These are phyloP conservation scores for Thymus mandschuricus DNA, from an alignment of 257 asterid genomes.

Conservation along the genomic window DNA sequence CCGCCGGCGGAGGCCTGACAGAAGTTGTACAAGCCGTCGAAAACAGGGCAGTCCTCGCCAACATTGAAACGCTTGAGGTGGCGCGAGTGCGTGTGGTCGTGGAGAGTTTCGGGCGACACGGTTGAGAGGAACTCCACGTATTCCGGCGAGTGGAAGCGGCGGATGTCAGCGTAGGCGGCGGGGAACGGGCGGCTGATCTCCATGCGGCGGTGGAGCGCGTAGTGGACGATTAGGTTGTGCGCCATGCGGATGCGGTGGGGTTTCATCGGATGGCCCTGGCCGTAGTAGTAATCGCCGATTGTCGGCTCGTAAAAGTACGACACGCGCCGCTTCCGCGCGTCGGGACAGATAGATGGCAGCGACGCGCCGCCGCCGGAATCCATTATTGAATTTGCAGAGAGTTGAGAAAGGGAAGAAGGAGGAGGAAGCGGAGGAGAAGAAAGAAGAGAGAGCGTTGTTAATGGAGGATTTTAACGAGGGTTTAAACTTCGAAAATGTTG, in stretches of 20 bases:
- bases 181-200: conserved; percentile 66
- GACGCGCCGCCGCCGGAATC: conserved; percentile 60
- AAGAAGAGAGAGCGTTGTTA: not conserved
- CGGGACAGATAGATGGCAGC: conserved; percentile 64
- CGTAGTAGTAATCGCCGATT: conserved; percentile 75
- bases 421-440: not conserved
- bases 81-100: conserved; percentile 51
- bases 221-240: conserved; percentile 68
- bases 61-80: conserved; percentile 69
- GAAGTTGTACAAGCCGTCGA: conserved; percentile 64
- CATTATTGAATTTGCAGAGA: conserved; percentile 37
- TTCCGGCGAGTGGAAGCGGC: conserved; percentile 67
- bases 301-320: conserved; percentile 79
- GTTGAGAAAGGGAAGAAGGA: not conserved
- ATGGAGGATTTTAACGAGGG: conserved; percentile 15
- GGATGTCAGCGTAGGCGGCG: conserved; percentile 55
- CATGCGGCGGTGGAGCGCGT: conserved; percentile 70
- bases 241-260: conserved; percentile 88
- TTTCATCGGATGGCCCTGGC: conserved; percentile 84
- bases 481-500: not conserved
- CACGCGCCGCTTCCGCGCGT: conserved; percentile 75
- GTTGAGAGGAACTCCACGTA: conserved; percentile 69
- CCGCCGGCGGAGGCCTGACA: conserved; percentile 90
- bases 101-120: conserved; percentile 58
- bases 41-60: conserved; percentile 71